Evolutionary conservation across 2,329 filamentous ascomycete species (phyloP).

Genomic region (Diaporthe humulicola): DNA sequence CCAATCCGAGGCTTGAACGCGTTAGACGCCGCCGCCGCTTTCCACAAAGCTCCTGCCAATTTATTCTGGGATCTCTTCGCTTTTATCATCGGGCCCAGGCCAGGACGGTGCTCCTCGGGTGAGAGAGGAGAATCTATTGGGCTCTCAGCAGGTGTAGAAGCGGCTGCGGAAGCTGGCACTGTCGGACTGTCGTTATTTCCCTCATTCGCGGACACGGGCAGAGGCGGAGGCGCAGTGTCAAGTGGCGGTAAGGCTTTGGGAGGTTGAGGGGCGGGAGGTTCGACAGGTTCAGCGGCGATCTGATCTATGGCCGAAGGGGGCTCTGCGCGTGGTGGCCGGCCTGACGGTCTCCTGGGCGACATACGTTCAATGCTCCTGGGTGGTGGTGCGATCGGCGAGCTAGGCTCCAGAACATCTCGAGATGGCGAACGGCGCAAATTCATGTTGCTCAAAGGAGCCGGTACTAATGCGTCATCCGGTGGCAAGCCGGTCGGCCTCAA

Average conservation of each 20-base stretch:
- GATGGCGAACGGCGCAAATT: conserved; percentile 51
- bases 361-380: conserved; percentile 66
- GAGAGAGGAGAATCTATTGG: conserved; percentile 47
- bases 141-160: conserved; percentile 43
- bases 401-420: conserved; percentile 33
- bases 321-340: conserved; percentile 49
- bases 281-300: conserved; percentile 44
- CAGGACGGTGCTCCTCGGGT: conserved; percentile 70
- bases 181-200: conserved; percentile 29
- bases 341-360: conserved; percentile 59
- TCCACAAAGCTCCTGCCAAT: conserved; percentile 82
- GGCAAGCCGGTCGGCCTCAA: conserved; percentile 60
- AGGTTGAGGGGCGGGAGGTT: conserved; percentile 35
- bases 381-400: conserved; percentile 49
- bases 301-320: conserved; percentile 50
- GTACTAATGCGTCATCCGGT: conserved; percentile 67
- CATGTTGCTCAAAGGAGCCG: conserved; percentile 69
- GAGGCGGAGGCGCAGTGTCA: conserved; percentile 31
- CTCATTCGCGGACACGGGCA: conserved; percentile 34
- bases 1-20: conserved; percentile 90
- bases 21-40: conserved; percentile 79
- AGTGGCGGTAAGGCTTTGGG: conserved; percentile 29
- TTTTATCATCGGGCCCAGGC: conserved; percentile 92
- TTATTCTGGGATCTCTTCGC: conserved; percentile 80
- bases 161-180: conserved; percentile 43